These are phyloP conservation scores for Calonectria leucothoes DNA, from an alignment of 2,329 filamentous ascomycete genomes.

Conservation along the genomic window DNA sequence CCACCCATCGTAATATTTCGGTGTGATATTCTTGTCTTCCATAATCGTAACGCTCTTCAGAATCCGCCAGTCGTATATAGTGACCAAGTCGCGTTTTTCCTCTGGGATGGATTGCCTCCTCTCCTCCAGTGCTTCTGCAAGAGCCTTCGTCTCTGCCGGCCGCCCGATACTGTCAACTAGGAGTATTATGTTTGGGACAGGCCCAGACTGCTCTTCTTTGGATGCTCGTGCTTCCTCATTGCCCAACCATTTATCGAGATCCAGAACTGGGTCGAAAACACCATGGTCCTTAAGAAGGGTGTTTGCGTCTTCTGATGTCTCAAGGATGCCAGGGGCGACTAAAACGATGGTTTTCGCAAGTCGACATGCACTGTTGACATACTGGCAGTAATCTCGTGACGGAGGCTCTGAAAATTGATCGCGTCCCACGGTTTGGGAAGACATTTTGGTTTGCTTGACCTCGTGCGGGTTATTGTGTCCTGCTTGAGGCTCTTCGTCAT, in stretches of 20 bases:
- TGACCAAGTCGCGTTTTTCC: slow-evolving; percentile 50
- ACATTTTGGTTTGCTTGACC: too few species aligned
- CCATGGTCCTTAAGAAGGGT: slow-evolving; percentile 57
- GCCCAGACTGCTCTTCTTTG: neutral
- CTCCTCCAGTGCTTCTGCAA: slow-evolving; percentile 49
- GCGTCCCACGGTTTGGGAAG: neutral
- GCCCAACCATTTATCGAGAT: slow-evolving; percentile 50
- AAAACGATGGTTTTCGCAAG: slow-evolving; percentile 53
- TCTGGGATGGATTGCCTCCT: slow-evolving; percentile 41
- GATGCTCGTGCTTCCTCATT: slow-evolving; percentile 18
- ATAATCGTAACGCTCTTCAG: slow-evolving; percentile 53
- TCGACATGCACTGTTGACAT: slow-evolving; percentile 49
- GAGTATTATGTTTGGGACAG: slow-evolving; percentile 44
- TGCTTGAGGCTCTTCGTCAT: neutral
- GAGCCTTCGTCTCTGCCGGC: slow-evolving; percentile 44
- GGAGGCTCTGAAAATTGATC: neutral
- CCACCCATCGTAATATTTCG: slow-evolving; percentile 49
- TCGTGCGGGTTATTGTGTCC: neutral
- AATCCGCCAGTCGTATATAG: slow-evolving; percentile 61
- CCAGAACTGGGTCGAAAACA: slow-evolving; percentile 46
- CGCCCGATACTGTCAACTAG: slow-evolving; percentile 55
- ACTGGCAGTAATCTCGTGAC: slow-evolving; percentile 42
- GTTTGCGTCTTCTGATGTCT: slow-evolving; percentile 49
- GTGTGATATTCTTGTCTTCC: slow-evolving; percentile 48
- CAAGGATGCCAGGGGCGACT: slow-evolving; percentile 55